Evolutionary conservation across 768 basidiomycete species (phyloP).

Genomic region (Naganishia onofrii): DNA sequence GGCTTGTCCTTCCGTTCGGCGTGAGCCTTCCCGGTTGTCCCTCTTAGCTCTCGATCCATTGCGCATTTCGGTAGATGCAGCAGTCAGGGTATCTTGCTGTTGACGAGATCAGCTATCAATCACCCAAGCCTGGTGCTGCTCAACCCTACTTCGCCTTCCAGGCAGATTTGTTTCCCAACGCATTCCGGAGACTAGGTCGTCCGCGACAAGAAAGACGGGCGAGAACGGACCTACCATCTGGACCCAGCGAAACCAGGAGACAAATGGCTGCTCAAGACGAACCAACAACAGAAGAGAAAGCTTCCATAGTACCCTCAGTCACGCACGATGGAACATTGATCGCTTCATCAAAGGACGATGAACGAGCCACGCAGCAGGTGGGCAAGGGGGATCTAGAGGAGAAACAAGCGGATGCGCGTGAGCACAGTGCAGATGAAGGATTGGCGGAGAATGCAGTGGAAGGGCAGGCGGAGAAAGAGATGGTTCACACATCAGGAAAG

Average conservation of each 20-base stretch:
- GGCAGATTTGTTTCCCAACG: background rate
- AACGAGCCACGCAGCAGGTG: background rate
- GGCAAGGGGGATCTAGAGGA: background rate
- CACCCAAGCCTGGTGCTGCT: constrained; percentile 18
- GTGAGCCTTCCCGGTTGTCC: background rate
- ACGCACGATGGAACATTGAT: constrained; percentile 1
- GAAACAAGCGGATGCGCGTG: background rate
- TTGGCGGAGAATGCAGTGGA: background rate
- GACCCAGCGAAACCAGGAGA: constrained; percentile 7
- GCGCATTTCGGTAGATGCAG: background rate
- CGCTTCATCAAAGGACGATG: background rate
- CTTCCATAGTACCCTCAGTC: background rate
- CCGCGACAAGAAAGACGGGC: constrained; percentile 5
- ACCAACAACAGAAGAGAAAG: constrained; percentile 8
- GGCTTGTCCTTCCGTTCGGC: background rate
- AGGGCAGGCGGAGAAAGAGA: background rate
- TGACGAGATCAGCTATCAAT: background rate
- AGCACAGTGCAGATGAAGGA: background rate
- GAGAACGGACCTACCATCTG: constrained; percentile 7
- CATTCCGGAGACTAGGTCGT: background rate
- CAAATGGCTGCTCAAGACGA: constrained; percentile 21
- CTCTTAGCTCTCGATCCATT: background rate
- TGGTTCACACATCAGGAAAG: background rate
- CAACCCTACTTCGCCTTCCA: background rate
- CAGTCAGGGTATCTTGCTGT: background rate